Base-by-base conservation (phyloP, 352 stramenopile genomes). In the Globisporangium nunn region DNA sequence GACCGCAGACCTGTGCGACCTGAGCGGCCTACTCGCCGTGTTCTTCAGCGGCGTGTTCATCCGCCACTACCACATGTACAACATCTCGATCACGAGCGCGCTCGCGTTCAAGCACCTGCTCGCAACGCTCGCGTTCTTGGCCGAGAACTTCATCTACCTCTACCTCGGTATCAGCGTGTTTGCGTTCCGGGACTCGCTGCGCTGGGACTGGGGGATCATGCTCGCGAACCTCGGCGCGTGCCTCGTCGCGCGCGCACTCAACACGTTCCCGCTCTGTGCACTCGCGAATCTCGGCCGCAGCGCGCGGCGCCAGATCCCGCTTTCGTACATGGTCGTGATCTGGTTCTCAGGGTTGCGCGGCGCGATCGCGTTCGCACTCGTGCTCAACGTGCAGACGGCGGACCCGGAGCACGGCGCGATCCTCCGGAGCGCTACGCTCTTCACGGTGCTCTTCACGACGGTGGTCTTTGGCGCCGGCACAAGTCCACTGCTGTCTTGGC, bases 261-360 rank as follows among this genome's bases (percentile, higher is more conserved):
- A 87, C 59, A 89, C 80, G 17, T 92, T 92, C 54, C 79, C 81
- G 18, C 53, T 92, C n/a, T 92, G 81, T 35, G 52, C 54, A 1
- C 39, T 85, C 7, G 75, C 81, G 23, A 92, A 92, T 50, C 33
- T 54, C 2, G 72, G 62, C 7, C 75, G 80, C 3, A 68, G 61
- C 8, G 54, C 47, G n/a, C 44, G 50, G 0, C 52, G 64, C 11
- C 37, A 59, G 29, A 91, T 91, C 52, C 72, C 79, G 0, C 66
- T 78, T 40, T 72, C 41, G 28, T 87, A 88, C 59, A 88, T 89
- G 75, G 35, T 87, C 12, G 83, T 93, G 28, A 91, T 98, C 45
- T 98, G 88, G 88, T 98, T 98, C 59, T 85, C 88, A 1, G 94
- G 94, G 15, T 63, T 98, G 18, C 84, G 94, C 37, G 94, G 94